Evolutionary conservation across 1,284 basidiomycete genomes (phyloP).

Genomic region (Microbotryum silenes-acaulis): DNA sequence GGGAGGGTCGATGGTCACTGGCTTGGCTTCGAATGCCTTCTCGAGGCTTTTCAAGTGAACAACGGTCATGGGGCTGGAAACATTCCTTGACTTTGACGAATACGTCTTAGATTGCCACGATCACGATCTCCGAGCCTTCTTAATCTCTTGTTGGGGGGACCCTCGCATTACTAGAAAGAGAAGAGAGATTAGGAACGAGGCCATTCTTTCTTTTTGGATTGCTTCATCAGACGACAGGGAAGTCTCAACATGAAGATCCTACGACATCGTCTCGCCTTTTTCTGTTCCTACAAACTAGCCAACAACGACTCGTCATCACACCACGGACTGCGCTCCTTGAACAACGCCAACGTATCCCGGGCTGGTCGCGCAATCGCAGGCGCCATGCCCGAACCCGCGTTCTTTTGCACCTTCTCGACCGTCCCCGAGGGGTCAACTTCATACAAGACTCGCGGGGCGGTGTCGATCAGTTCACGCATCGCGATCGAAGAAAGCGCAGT

Average conservation of each 20-base stretch:
- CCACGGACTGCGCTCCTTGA: conserved; percentile 47
- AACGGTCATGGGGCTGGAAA: no score
- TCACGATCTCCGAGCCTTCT: no score
- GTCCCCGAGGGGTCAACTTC: conserved; percentile 53
- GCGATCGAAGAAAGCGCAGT: conserved; percentile 58
- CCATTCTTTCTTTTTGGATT: no score
- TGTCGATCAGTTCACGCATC: conserved; percentile 56
- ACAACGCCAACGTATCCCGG: conserved; percentile 69
- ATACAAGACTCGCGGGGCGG: conserved; percentile 56
- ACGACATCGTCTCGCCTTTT: no score
- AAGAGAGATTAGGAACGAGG: no score
- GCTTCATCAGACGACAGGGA: no score
- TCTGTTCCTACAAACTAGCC: conserved; percentile 15
- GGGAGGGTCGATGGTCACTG: conserved; percentile 31
- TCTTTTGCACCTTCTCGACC: conserved; percentile 64
- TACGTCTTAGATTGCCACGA: no score
- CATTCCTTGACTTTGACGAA: no score
- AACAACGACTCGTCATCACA: conserved; percentile 31
- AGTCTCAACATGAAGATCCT: no score
- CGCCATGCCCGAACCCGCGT: conserved; percentile 45
- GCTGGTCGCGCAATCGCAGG: conserved; percentile 73
- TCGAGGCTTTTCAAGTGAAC: conserved; percentile 20
- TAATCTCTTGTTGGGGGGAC: no score
- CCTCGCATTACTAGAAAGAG: no score
- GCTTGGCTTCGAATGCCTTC: conserved; percentile 22